Percentiles rank a stretch among this genome's conserved stretches.
phyloP scores from a whole-genome alignment of 768 basidiomycete species.

The Pulveroboletus ravenelii region DNA sequence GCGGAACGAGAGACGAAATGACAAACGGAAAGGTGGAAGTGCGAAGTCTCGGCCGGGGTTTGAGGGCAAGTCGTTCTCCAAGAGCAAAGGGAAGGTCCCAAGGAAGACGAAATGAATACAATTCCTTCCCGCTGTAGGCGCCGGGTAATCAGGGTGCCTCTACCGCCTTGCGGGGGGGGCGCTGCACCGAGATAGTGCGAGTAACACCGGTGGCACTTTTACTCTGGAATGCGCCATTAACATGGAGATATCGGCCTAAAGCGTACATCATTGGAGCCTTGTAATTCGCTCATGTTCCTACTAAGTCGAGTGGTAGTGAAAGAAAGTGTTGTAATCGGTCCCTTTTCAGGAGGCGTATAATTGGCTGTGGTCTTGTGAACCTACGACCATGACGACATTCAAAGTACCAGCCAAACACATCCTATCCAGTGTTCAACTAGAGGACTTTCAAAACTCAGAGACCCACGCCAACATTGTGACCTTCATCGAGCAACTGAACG shows the following conservation, averaged over 20 bases:
- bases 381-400: slow-evolving; percentile 34
- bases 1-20: slow-evolving; percentile 71
- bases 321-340: background rate
- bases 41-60: slow-evolving; percentile 80
- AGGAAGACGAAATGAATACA: slow-evolving; percentile 21
- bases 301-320: background rate
- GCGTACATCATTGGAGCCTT: background rate
- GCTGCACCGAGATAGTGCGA: too few relatives aligned
- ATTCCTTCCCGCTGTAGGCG: background rate
- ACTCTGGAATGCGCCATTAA: too few relatives aligned
- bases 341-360: background rate
- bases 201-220: too few relatives aligned
- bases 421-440: slow-evolving; percentile 70
- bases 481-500: slow-evolving; percentile 75
- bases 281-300: too few relatives aligned
- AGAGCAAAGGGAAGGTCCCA: slow-evolving; percentile 35
- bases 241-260: background rate
- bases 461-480: slow-evolving; percentile 63
- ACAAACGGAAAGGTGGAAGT: slow-evolving; percentile 48
- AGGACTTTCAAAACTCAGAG: slow-evolving; percentile 71
- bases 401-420: slow-evolving; percentile 65
- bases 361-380: background rate
- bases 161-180: too few relatives aligned
- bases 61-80: slow-evolving; percentile 78
- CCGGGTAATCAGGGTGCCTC: background rate